Evolutionary conservation across 257 asterid genomes (phyloP).

Genomic region (Agastache rugosa): DNA sequence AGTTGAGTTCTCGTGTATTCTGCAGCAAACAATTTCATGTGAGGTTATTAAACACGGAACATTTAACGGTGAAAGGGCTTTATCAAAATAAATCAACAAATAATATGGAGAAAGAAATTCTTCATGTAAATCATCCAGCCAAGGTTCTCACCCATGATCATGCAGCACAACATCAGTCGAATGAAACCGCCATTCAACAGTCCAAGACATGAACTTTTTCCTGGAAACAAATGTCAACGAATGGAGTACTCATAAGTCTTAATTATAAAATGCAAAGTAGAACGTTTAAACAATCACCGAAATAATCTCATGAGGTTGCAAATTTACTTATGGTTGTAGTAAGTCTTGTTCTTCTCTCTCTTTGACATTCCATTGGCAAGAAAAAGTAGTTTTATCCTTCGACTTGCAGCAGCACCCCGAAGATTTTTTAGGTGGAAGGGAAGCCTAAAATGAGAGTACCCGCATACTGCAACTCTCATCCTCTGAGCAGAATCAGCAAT

Average conservation of each 20-base stretch:
- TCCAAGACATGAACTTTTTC: constrained; percentile 85
- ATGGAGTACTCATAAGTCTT: background rate
- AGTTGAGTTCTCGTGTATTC: constrained; percentile 66
- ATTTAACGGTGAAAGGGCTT: background rate
- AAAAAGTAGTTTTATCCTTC: constrained; percentile 57
- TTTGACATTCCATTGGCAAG: constrained; percentile 81
- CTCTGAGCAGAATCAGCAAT: constrained; percentile 86
- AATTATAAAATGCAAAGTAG: constrained; percentile 1
- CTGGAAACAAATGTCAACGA: constrained; percentile 48
- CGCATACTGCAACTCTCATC: constrained; percentile 61
- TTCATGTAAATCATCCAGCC: background rate
- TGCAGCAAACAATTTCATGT: constrained; percentile 40
- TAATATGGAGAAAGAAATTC: background rate
- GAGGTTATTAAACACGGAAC: background rate
- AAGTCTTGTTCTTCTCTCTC: constrained; percentile 67
- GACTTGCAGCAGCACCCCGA: constrained; percentile 65
- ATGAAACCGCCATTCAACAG: constrained; percentile 87
- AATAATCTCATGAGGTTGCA: background rate
- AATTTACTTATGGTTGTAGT: constrained; percentile 57
- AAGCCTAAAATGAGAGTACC: constrained; percentile 50
- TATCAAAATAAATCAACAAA: constrained; percentile 11
- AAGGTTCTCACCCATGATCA: constrained; percentile 79
- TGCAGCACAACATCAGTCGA: constrained; percentile 66
- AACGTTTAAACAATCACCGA: constrained; percentile 1
- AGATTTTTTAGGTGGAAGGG: constrained; percentile 67